Evolutionary conservation across 108 stramenopile genomes (phyloP).

Genomic region (Discostella pseudostelligera): DNA sequence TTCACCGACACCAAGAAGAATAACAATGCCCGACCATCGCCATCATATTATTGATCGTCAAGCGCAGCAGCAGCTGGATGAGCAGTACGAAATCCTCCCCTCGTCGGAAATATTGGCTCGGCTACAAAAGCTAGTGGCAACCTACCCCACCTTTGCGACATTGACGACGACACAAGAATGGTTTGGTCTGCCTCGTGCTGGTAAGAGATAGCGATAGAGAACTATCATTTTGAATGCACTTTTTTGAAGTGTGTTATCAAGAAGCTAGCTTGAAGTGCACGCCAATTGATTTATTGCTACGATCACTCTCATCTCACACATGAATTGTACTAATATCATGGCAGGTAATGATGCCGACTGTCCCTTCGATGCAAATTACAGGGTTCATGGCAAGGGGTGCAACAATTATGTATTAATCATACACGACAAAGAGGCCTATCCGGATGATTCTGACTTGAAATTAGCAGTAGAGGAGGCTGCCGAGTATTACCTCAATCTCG

Average conservation of each 20-base stretch:
- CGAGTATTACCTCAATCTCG: conserved; percentile 14
- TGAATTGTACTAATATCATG: conserved; percentile 8
- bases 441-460: conserved; percentile 50
- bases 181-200: conserved; percentile 76
- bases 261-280: too few relatives aligned
- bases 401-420: conserved; percentile 77
- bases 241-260: too few relatives aligned
- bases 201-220: conserved; percentile 14
- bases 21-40: too few relatives aligned
- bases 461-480: neutral
- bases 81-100: conserved; percentile 45
- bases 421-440: conserved; percentile 77
- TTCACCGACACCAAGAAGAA: too few relatives aligned
- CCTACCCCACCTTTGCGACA: conserved; percentile 63
- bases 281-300: too few relatives aligned
- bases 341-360: conserved; percentile 36
- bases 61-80: too few relatives aligned
- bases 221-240: too few relatives aligned
- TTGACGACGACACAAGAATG: conserved; percentile 74
- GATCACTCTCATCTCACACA: too few relatives aligned
- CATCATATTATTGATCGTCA: too few relatives aligned
- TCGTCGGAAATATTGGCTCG: conserved; percentile 31
- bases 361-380: conserved; percentile 34
- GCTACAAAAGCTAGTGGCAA: conserved; percentile 39
- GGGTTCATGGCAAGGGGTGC: conserved; percentile 47